phyloP scores from a whole-genome alignment of 2,329 filamentous ascomycete species.

The Ceratocystis papillata region DNA sequence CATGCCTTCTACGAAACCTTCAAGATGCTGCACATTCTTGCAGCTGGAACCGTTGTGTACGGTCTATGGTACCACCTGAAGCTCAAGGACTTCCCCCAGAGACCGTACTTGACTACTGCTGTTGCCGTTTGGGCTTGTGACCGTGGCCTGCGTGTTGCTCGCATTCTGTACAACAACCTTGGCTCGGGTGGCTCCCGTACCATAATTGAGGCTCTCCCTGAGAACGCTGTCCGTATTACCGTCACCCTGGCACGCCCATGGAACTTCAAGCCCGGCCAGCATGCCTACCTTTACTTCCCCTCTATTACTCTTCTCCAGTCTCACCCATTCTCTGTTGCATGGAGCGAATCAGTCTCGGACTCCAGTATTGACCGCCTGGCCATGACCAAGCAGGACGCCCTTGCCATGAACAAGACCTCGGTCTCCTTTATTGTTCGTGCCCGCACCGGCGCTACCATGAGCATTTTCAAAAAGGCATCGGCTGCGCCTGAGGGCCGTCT shows the following conservation, averaged over 20 bases:
- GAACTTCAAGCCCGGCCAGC: conserved; percentile 63
- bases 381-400: conserved; percentile 49
- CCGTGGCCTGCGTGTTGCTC: conserved; percentile 48
- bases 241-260: conserved; percentile 66
- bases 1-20: conserved; percentile 74
- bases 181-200: conserved; percentile 56
- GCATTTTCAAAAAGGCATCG: conserved; percentile 56
- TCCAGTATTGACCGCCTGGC: conserved; percentile 44
- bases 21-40: conserved; percentile 58
- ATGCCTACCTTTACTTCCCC: conserved; percentile 71
- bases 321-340: conserved; percentile 69
- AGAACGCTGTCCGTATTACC: conserved; percentile 62
- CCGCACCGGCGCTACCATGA: conserved; percentile 61
- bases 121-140: conserved; percentile 59
- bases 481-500: conserved; percentile 51
- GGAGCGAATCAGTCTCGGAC: conserved; percentile 56
- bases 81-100: conserved; percentile 43
- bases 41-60: conserved; percentile 49
- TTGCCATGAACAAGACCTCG: conserved; percentile 49
- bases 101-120: conserved; percentile 49
- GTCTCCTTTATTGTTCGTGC: conserved; percentile 65
- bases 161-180: conserved; percentile 54
- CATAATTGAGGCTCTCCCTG: conserved; percentile 63
- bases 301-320: conserved; percentile 60
- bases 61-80: conserved; percentile 58